A percentile compares a stretch with the other conserved stretches of the same genome.
phyloP scores from a whole-genome alignment of 495 filamentous ascomycete species.

The Penicillium ucsense region DNA sequence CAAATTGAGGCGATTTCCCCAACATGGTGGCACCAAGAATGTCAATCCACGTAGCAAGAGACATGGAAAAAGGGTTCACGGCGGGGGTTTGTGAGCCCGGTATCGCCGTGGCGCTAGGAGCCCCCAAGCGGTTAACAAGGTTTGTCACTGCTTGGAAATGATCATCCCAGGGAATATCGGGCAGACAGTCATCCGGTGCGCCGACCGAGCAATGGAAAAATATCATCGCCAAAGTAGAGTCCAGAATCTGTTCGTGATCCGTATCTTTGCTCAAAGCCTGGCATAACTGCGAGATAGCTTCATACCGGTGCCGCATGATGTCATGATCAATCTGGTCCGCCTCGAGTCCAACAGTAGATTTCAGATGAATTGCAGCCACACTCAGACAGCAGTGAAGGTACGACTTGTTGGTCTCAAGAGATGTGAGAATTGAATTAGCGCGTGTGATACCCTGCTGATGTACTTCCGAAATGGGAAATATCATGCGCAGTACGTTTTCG shows the following conservation, averaged over 20 bases:
- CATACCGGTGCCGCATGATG: slow-evolving; percentile 87
- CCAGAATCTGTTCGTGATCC: slow-evolving; percentile 79
- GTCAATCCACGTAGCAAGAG: slow-evolving; percentile 90
- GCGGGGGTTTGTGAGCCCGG: slow-evolving; percentile 31
- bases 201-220: slow-evolving; percentile 98
- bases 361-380: slow-evolving; percentile 90
- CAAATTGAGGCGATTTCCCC: slow-evolving; percentile 76
- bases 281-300: slow-evolving; percentile 78
- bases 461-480: slow-evolving; percentile 87
- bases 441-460: slow-evolving; percentile 73
- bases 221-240: slow-evolving; percentile 91
- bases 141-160: slow-evolving; percentile 88
- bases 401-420: slow-evolving; percentile 80
- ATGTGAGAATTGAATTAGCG: slow-evolving; percentile 70
- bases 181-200: slow-evolving; percentile 70
- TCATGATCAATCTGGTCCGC: slow-evolving; percentile 80
- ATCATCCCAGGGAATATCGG: slow-evolving; percentile 92
- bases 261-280: slow-evolving; percentile 70
- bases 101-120: slow-evolving; percentile 51
- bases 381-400: slow-evolving; percentile 95
- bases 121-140: slow-evolving; percentile 75
- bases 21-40: slow-evolving; percentile 92
- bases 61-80: slow-evolving; percentile 86
- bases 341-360: slow-evolving; percentile 57
- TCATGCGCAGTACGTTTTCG: slow-evolving; percentile 71